Conservation (phyloP, 352 stramenopile species). For the Phytophthora capsici region DNA sequence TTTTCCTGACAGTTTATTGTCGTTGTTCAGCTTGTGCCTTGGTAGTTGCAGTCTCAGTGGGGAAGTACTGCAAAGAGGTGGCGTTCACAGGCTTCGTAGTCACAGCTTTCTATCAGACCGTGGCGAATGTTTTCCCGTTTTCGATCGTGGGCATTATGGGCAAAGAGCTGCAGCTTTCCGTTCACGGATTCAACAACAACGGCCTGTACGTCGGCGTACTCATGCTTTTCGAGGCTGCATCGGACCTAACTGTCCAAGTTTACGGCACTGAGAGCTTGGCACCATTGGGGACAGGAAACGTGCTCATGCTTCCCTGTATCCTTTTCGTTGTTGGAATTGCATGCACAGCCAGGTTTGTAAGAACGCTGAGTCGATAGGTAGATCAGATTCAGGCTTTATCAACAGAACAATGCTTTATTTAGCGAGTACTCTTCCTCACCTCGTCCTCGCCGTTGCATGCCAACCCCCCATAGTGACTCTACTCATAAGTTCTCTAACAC, state of each 20-base stretch:
- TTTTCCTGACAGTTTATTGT: background rate
- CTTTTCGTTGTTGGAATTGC: conserved; percentile 59
- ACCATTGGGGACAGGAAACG: conserved; percentile 63
- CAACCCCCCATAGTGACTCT: background rate
- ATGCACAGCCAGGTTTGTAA: conserved; percentile 50
- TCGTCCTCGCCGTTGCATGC: conserved; percentile 18
- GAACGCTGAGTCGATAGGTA: conserved; percentile 10
- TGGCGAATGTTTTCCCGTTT: conserved; percentile 77
- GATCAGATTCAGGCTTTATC: background rate
- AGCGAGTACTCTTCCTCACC: background rate
- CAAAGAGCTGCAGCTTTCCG: conserved; percentile 74
- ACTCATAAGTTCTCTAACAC: background rate
- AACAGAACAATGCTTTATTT: background rate
- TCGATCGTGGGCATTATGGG: conserved; percentile 82
- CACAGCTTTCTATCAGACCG: conserved; percentile 68
- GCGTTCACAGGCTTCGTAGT: conserved; percentile 64
- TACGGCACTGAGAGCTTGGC: conserved; percentile 76
- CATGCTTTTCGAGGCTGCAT: conserved; percentile 67
- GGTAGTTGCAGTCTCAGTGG: conserved; percentile 59
- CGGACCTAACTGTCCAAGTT: conserved; percentile 73
- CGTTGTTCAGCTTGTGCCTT: conserved; percentile 48
- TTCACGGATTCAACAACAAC: conserved; percentile 83
- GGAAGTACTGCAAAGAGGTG: conserved; percentile 45
- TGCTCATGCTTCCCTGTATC: conserved; percentile 64
- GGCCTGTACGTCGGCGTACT: conserved; percentile 79